Conservation (phyloP, 1,139 yeast species). For the Debaryomyces subglobosus region DNA sequence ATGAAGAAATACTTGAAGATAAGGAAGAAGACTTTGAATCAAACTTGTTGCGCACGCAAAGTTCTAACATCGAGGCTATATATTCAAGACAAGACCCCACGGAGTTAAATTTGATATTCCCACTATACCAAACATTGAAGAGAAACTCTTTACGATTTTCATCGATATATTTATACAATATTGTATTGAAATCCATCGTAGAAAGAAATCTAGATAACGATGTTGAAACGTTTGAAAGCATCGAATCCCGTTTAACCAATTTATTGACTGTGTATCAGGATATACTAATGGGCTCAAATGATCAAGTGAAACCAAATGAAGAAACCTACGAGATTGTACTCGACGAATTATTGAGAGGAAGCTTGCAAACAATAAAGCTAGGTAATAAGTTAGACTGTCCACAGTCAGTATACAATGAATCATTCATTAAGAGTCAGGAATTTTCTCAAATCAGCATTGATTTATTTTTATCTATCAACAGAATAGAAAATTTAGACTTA, state of each 20-base stretch:
- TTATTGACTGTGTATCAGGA: conserved; percentile 71
- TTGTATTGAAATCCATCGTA: conserved; percentile 38
- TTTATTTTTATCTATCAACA: conserved; percentile 51
- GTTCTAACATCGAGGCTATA: conserved; percentile 21
- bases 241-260: conserved; percentile 53
- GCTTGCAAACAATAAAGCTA: conserved; percentile 34
- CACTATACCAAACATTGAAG: conserved; percentile 46
- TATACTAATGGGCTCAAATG: conserved; percentile 35
- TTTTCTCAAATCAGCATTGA: conserved; percentile 67
- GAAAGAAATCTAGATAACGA: conserved; percentile 31
- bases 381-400: conserved; percentile 12
- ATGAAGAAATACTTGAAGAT: conserved; percentile 9
- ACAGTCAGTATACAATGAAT: conserved; percentile 25
- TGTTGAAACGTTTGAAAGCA: conserved; percentile 25
- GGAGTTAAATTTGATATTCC: conserved; percentile 40
- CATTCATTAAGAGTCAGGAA: conserved; percentile 55
- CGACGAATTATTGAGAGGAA: conserved; percentile 52
- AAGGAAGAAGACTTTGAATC: conserved; percentile 21
- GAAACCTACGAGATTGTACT: conserved; percentile 58
- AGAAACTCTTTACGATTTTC: conserved; percentile 40
- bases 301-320: conserved; percentile 52
- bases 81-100: conserved; percentile 20
- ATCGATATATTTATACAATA: conserved; percentile 37
- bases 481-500: conserved; percentile 31
- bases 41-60: conserved; percentile 27